Conservation (phyloP, 2,329 filamentous ascomycete species). For the Fusarium irregulare region DNA sequence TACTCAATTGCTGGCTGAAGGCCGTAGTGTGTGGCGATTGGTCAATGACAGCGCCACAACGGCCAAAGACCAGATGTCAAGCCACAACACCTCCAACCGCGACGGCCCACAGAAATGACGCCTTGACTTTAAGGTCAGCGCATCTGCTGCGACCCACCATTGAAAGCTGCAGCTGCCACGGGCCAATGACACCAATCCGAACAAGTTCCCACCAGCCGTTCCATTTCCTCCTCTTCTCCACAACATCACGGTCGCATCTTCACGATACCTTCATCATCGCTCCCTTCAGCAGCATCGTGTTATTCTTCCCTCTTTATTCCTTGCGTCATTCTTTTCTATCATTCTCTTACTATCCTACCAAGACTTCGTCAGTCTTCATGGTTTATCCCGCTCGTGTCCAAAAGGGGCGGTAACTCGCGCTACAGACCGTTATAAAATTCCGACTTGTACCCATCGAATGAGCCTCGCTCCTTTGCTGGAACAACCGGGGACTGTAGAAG, state of each 20-base stretch:
- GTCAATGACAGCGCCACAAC: too few species aligned
- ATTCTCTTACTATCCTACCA: neutral
- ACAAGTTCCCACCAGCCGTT: neutral
- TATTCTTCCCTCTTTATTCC: neutral
- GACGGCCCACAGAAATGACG: neutral
- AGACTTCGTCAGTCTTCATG: neutral
- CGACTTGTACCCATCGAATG: neutral
- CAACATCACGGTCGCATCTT: neutral
- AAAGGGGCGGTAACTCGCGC: neutral
- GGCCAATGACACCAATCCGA: neutral
- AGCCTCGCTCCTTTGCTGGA: neutral
- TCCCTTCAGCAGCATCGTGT: neutral
- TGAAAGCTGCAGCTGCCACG: neutral
- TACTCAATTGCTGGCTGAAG: too few species aligned
- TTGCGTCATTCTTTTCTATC: neutral
- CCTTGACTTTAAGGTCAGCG: neutral
- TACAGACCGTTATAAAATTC: neutral
- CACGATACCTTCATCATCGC: neutral
- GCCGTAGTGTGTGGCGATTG: too few species aligned
- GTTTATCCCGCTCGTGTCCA: neutral
- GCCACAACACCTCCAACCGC: too few species aligned
- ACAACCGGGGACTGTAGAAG: neutral
- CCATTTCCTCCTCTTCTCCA: neutral
- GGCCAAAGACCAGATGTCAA: too few species aligned
- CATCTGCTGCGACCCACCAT: neutral